Percentiles rank a stretch among this genome's conserved stretches.
These are phyloP conservation scores for Stylonectria norvegica DNA, from an alignment of 2,329 filamentous ascomycete genomes.

Conservation along the genomic window DNA sequence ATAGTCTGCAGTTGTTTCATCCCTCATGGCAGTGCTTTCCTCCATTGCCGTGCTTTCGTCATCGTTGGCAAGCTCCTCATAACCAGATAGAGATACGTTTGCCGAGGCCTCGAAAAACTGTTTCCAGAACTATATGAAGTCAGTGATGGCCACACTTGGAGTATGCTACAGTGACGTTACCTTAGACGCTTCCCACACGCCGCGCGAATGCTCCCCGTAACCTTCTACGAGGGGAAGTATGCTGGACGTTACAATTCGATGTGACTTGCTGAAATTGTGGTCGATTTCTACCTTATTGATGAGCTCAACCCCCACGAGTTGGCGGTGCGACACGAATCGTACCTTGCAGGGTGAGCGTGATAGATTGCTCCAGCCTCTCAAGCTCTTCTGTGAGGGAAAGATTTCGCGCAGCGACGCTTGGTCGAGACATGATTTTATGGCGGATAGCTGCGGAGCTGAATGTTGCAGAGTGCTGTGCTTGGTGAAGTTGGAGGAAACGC, in stretches of 20 bases:
- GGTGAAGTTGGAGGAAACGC: slow-evolving; percentile 18
- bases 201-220: slow-evolving; percentile 88
- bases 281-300: slow-evolving; percentile 72
- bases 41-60: slow-evolving; percentile 54
- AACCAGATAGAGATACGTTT: slow-evolving; percentile 92
- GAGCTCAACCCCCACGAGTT: neutral
- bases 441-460: too few relatives aligned
- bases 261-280: slow-evolving; percentile 94
- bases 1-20: slow-evolving; percentile 53
- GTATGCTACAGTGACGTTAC: slow-evolving; percentile 42
- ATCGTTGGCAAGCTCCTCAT: slow-evolving; percentile 75
- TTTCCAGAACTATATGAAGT: slow-evolving; percentile 80
- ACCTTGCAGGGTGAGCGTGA: slow-evolving; percentile 94
- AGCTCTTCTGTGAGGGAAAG: slow-evolving; percentile 90
- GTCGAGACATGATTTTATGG: slow-evolving; percentile 50
- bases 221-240: slow-evolving; percentile 93
- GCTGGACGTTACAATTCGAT: slow-evolving; percentile 90
- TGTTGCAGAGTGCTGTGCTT: slow-evolving; percentile 11
- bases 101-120: slow-evolving; percentile 99
- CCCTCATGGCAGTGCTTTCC: slow-evolving; percentile 54
- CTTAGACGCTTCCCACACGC: slow-evolving; percentile 97
- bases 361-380: slow-evolving; percentile 92
- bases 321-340: slow-evolving; percentile 4
- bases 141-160: neutral
- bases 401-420: slow-evolving; percentile 46